Evolutionary conservation across 2,329 filamentous ascomycete species (phyloP), one percentile per base, ranked within the genome.

Genomic region (Exutisphaerella laricina): DNA sequence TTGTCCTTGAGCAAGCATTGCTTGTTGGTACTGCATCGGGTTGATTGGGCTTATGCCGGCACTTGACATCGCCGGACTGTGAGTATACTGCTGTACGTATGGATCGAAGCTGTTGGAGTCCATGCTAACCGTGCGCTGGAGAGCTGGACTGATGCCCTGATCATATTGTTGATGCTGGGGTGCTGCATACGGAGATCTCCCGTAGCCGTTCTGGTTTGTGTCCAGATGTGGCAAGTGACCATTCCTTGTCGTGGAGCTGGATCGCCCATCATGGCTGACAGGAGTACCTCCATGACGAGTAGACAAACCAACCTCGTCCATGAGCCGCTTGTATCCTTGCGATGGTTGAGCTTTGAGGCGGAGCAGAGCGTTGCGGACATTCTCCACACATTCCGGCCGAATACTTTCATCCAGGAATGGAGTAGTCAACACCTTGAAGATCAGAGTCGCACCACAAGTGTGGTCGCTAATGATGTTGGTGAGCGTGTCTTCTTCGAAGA

Each of bases 391-490:
- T 58, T 96, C 86, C 33, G 77, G 73, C 35, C 92, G 84, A 62
- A 96, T 89, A 39, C 74, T 81, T 63, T 98, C 92, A 54, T 98
- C 92, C 52, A 97, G 89, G 76, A 96, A 97, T 0, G 92, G 92
- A 5, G 89, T 97, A 0, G 92, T 97, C 43, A 98, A 74, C 23
- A 97, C 89, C 74, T 98, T 98, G 78, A 97, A 98, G 59, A 98
- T 97, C 54, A 98, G 71, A 1, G 90, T 97, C 3, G 90, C 88
- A 41, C 92, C 92, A 54, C 89, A 97, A 34, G 85, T 80, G 58
- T 94, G 88, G 61, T 98, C 92, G 49, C 80, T 85, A 23, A 98
- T 73, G 47, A 98, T 97, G 42, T 87, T 85, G 63, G 95, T 89
- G 29, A 98, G 70, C 1, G 86, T 80, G 55, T 89, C 82, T 58